Percentiles rank a stretch among this genome's conserved stretches.
Conservation (phyloP, 352 stramenopile genomes). For the Thraustotheca clavata region DNA sequence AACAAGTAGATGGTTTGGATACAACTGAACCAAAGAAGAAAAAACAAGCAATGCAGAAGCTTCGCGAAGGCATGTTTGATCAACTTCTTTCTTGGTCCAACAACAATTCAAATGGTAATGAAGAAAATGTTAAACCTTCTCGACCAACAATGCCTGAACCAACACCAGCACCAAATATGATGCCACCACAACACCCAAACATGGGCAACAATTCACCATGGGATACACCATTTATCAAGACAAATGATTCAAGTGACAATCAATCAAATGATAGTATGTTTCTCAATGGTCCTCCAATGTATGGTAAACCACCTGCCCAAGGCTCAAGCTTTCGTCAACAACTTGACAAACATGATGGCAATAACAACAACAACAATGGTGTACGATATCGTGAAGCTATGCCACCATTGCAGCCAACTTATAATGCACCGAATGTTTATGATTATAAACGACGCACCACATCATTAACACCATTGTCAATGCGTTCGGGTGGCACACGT, state of each 20-base stretch:
- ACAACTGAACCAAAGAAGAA: constrained; percentile 77
- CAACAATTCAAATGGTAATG: constrained; percentile 14
- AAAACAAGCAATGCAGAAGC: constrained; percentile 65
- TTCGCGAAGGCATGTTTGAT: constrained; percentile 68
- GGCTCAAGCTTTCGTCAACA: not conserved
- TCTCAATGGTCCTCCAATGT: not conserved
- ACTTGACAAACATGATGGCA: constrained; percentile 1
- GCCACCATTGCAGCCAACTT: constrained; percentile 3
- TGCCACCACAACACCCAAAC: not conserved
- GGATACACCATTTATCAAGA: not conserved
- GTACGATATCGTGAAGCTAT: not conserved
- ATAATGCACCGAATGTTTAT: not conserved
- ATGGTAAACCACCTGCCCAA: not conserved
- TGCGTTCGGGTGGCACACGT: not conserved
- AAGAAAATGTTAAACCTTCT: not conserved
- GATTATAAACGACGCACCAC: constrained; percentile 1
- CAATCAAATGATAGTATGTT: not conserved
- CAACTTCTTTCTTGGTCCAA: constrained; percentile 55
- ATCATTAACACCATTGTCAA: constrained; percentile 9
- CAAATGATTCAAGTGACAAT: not conserved
- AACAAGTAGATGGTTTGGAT: constrained; percentile 62
- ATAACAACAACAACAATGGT: too few relatives aligned
- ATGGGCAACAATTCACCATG: not conserved
- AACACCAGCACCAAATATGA: constrained; percentile 24
- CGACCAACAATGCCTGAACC: constrained; percentile 32